These are phyloP conservation scores for Beta lomatogona DNA, from an alignment of 179 eudicot species.

Conservation along the genomic window DNA sequence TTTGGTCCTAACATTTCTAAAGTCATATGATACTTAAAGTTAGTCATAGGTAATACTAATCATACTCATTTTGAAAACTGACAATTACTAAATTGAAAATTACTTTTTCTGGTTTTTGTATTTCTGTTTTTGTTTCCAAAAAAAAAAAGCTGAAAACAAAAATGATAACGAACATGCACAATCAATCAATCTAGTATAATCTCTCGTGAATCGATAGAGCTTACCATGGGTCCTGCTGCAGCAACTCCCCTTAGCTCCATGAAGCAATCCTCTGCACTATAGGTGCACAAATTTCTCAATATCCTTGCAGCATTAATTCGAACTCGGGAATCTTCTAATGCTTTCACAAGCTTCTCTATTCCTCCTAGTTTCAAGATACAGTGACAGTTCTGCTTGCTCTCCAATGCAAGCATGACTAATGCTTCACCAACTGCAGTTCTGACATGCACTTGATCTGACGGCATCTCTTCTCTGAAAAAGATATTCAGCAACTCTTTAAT, in stretches of 20 bases:
- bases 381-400: slow-evolving; percentile 61
- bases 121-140: no score
- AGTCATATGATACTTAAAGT: no score
- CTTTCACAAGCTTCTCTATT: slow-evolving; percentile 48
- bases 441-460: slow-evolving; percentile 41
- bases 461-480: slow-evolving; percentile 47
- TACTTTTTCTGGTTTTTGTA: no score
- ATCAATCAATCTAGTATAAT: background rate
- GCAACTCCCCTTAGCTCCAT: slow-evolving; percentile 43
- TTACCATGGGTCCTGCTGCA: slow-evolving; percentile 60
- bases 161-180: no score
- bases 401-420: slow-evolving; percentile 73
- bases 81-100: no score
- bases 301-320: slow-evolving; percentile 70
- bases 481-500: slow-evolving; percentile 64
- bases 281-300: slow-evolving; percentile 67
- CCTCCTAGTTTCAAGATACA: slow-evolving; percentile 51
- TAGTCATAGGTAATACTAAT: no score
- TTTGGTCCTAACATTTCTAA: no score
- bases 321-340: slow-evolving; percentile 54
- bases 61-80: no score
- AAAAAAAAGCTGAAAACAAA: no score
- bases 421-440: slow-evolving; percentile 86
- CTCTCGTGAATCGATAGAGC: slow-evolving; percentile 17
- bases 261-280: slow-evolving; percentile 50